Conservation (phyloP, 805 yeast genomes). For the Pichia californica region DNA sequence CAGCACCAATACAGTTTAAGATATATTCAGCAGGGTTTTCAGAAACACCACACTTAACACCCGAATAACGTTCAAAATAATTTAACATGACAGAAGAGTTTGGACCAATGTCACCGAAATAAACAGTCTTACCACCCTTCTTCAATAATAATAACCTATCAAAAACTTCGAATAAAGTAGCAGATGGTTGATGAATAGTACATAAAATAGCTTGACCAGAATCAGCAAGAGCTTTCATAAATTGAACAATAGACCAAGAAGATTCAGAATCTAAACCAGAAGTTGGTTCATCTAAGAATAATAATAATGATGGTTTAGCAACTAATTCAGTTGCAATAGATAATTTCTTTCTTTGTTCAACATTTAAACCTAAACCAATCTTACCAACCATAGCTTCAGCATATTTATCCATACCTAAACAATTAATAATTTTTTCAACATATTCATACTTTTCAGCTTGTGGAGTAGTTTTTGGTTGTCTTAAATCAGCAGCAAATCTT, state of each 20-base stretch:
- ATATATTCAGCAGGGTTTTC: conserved; percentile 77
- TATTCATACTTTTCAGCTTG: conserved; percentile 35
- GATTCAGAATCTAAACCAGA: conserved; percentile 54
- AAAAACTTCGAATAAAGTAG: conserved; percentile 37
- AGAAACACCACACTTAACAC: conserved; percentile 53
- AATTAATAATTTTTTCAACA: conserved; percentile 35
- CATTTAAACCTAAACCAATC: conserved; percentile 44
- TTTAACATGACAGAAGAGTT: conserved; percentile 37
- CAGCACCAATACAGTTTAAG: conserved; percentile 72
- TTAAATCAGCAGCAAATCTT: conserved; percentile 42
- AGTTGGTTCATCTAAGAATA: conserved; percentile 55
- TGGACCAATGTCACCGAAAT: conserved; percentile 47
- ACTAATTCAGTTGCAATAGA: conserved; percentile 52
- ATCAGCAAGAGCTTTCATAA: conserved; percentile 42
- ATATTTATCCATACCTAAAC: conserved; percentile 37
- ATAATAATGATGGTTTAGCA: conserved; percentile 45
- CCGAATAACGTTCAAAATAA: conserved; percentile 49
- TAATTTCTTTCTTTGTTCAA: conserved; percentile 47
- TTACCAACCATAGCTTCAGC: conserved; percentile 47
- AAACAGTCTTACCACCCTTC: conserved; percentile 47
- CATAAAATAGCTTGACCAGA: conserved; percentile 51
- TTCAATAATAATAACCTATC: conserved; percentile 40
- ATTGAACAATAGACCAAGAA: conserved; percentile 50
- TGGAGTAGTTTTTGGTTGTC: conserved; percentile 37
- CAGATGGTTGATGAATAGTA: conserved; percentile 50